These are phyloP conservation scores for Croton laevigatus DNA, from an alignment of 441 rosid genomes.

Conservation along the genomic window DNA sequence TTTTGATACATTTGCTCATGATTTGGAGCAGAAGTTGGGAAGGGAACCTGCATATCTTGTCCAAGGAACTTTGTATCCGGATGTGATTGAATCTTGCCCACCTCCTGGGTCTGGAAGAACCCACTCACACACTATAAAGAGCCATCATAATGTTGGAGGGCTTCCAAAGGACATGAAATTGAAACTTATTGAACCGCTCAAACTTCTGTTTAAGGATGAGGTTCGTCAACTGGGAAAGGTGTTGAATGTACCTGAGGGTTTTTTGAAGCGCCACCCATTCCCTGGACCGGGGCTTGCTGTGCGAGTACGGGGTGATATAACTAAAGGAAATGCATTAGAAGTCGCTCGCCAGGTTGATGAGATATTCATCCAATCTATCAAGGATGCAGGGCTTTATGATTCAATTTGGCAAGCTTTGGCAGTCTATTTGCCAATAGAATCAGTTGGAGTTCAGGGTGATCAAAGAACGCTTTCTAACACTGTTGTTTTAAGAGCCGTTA, in stretches of 20 bases:
- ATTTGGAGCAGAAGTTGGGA: slow-evolving; percentile 69
- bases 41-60: slow-evolving; percentile 76
- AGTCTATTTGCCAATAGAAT: slow-evolving; percentile 83
- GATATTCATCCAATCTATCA: slow-evolving; percentile 88
- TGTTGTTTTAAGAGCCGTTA: slow-evolving; percentile 91
- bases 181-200: slow-evolving; percentile 93
- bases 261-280: slow-evolving; percentile 89
- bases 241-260: slow-evolving; percentile 68
- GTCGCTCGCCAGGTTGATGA: slow-evolving; percentile 91
- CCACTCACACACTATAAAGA: slow-evolving; percentile 86
- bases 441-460: slow-evolving; percentile 98
- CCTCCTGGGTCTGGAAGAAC: slow-evolving; percentile 89
- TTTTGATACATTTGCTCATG: slow-evolving; percentile 72
- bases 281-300: slow-evolving; percentile 98
- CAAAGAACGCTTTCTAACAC: slow-evolving; percentile 96
- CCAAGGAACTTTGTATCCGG: slow-evolving; percentile 93
- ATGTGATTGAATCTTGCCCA: slow-evolving; percentile 96
- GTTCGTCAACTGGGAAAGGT: slow-evolving; percentile 83
- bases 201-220: slow-evolving; percentile 93
- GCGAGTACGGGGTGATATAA: slow-evolving; percentile 81
- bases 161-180: slow-evolving; percentile 87
- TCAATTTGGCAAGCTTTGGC: slow-evolving; percentile 97
- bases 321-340: slow-evolving; percentile 82
- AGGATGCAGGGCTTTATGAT: slow-evolving; percentile 91
- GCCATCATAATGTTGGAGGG: slow-evolving; percentile 96